Base-by-base conservation (phyloP, 2,329 filamentous ascomycete genomes). In the Aspergillus unguis region DNA sequence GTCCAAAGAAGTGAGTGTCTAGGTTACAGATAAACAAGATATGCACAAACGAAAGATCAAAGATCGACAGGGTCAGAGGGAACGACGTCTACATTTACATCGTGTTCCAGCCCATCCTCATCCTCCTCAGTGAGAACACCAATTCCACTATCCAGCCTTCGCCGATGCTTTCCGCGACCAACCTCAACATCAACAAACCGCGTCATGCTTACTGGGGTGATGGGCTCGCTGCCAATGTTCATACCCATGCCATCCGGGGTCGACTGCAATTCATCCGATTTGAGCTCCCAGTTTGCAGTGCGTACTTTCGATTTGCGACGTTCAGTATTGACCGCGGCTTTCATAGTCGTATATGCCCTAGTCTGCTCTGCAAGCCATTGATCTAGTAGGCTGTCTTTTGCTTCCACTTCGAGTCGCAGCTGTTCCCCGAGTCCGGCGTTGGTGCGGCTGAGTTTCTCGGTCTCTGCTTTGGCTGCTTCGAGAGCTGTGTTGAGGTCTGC, bases 141-240 rank as follows among this genome's bases (percentile, higher is more conserved):
- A 61, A 77, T 68, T 0, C 70, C 72, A 57, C 70, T 75, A 50
- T 77, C 71, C 28, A 74, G 63, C 27, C 62, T 70, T 43, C 61
- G 66, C 32, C 68, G 65, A 42, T 68, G 64, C 56, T 69, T 74
- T 36, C 68, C 73, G 48, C 70, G 65, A 4, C 67, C 70, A 49
- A 70, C 57, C 53, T 73, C 70, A n/a, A 73, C 65, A 57, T 77
- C 71, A 26, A 70, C 69, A 57, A 74, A 77, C 11, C 73, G 65
- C 4, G 68, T 69, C 52, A 67, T 66, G 50, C 68, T 72, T 29
- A 71, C 65, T 2, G 75, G 75, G 1, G 75, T 77, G 33, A 77
- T 70, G 3, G 75, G 72, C 27, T 71, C 71, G 46, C 67, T 73
- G 28, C 63, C 69, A 47, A 61, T 58, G 44, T 17, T 17, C 17